Evolutionary conservation across 495 filamentous ascomycete species (phyloP).

Genomic region (Trichoderma asperelloides): DNA sequence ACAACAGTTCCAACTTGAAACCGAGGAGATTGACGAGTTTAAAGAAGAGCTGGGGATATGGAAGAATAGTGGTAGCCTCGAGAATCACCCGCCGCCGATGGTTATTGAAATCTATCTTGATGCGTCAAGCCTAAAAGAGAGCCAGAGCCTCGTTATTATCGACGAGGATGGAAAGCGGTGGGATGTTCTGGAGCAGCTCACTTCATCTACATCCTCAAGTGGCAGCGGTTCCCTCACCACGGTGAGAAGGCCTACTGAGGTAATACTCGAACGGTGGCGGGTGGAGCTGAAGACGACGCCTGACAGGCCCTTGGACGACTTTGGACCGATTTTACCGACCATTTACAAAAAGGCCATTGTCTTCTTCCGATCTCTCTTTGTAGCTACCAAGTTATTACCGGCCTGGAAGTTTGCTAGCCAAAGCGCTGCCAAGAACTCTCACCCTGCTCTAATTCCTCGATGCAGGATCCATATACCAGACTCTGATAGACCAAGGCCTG

Average conservation of each 20-base stretch:
- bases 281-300: slow-evolving; percentile 56
- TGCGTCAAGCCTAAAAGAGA: slow-evolving; percentile 66
- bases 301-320: slow-evolving; percentile 40
- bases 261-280: slow-evolving; percentile 86
- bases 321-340: slow-evolving; percentile 65
- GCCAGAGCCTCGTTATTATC: slow-evolving; percentile 75
- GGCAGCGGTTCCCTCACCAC: slow-evolving; percentile 33
- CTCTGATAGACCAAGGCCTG: slow-evolving; percentile 39
- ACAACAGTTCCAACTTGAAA: slow-evolving; percentile 79
- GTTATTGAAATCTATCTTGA: slow-evolving; percentile 88
- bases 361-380: slow-evolving; percentile 86
- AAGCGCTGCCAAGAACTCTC: slow-evolving; percentile 54
- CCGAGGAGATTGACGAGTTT: slow-evolving; percentile 84
- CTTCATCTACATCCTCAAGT: slow-evolving; percentile 50
- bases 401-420: slow-evolving; percentile 77
- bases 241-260: slow-evolving; percentile 46
- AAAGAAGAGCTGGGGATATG: slow-evolving; percentile 70
- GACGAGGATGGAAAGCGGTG: slow-evolving; percentile 86
- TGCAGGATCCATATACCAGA: slow-evolving; percentile 66
- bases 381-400: slow-evolving; percentile 72
- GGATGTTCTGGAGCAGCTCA: slow-evolving; percentile 81
- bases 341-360: slow-evolving; percentile 95
- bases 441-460: slow-evolving; percentile 59
- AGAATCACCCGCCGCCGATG: slow-evolving; percentile 73
- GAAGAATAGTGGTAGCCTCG: slow-evolving; percentile 65